Evolutionary conservation across 2,329 filamentous ascomycete genomes (phyloP).

Genomic region (Pseudofabraea citricarpa): DNA sequence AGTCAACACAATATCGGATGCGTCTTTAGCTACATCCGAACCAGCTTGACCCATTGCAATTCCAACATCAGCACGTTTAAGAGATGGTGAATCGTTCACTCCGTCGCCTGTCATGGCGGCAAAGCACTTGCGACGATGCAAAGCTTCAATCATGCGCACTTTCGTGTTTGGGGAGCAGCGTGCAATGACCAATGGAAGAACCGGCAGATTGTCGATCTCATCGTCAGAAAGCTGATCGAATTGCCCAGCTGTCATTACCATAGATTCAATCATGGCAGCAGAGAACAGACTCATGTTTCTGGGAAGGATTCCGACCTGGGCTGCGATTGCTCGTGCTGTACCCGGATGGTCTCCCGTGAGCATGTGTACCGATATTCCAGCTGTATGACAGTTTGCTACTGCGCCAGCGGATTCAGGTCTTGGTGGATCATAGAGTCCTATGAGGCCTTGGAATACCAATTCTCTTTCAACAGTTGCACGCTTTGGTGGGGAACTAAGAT

Average conservation of each 20-base stretch:
- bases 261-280: constrained; percentile 56
- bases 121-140: constrained; percentile 69
- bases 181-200: constrained; percentile 76
- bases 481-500: constrained; percentile 38
- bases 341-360: constrained; percentile 78
- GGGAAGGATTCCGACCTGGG: constrained; percentile 73
- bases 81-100: constrained; percentile 44
- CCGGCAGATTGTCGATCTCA: constrained; percentile 70
- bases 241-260: constrained; percentile 71
- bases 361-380: constrained; percentile 72
- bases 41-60: constrained; percentile 58
- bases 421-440: constrained; percentile 54
- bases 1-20: constrained; percentile 55
- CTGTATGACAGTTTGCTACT: constrained; percentile 55
- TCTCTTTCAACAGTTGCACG: constrained; percentile 62
- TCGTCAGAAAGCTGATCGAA: constrained; percentile 74
- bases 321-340: constrained; percentile 73
- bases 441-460: constrained; percentile 68
- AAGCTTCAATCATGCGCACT: constrained; percentile 84
- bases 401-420: constrained; percentile 52
- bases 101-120: constrained; percentile 46
- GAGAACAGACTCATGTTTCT: constrained; percentile 55
- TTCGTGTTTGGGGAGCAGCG: constrained; percentile 83
- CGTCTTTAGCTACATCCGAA: constrained; percentile 56
- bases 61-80: constrained; percentile 64